phyloP scores from a whole-genome alignment of 495 filamentous ascomycete species.

The Viridothelium virens region DNA sequence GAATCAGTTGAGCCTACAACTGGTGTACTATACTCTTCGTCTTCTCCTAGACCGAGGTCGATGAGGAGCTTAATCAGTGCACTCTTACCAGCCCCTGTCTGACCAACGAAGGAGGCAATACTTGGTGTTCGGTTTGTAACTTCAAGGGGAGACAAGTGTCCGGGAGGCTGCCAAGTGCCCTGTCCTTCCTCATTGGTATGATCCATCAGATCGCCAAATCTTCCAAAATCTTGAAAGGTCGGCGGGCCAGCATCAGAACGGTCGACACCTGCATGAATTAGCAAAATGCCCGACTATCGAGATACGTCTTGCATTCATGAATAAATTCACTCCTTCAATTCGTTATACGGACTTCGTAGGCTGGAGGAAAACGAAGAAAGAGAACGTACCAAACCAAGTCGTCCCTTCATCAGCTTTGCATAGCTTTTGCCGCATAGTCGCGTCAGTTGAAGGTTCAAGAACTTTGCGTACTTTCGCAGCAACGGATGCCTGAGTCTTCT shows the following conservation, averaged over 20 bases:
- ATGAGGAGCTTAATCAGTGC: conserved; percentile 51
- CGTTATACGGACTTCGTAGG: neutral
- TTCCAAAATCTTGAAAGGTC: conserved; percentile 25
- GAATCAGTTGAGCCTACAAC: conserved; percentile 31
- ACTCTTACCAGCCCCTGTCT: conserved; percentile 51
- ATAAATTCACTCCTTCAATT: neutral
- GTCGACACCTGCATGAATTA: conserved; percentile 15
- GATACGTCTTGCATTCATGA: neutral
- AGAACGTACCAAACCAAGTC: conserved; percentile 21
- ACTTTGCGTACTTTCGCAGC: conserved; percentile 20
- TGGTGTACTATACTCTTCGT: conserved; percentile 22
- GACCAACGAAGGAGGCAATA: conserved; percentile 39
- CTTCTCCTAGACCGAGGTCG: conserved; percentile 26
- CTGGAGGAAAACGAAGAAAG: neutral
- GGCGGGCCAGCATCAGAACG: conserved; percentile 20
- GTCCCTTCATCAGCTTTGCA: conserved; percentile 24
- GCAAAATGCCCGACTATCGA: neutral
- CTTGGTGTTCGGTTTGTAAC: conserved; percentile 28
- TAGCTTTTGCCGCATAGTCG: conserved; percentile 16
- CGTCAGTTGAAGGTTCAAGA: conserved; percentile 18
- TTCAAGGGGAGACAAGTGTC: conserved; percentile 15
- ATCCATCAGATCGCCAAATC: conserved; percentile 24
- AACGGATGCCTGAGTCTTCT: conserved; percentile 22
- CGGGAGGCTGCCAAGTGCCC: neutral
- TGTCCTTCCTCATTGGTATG: conserved; percentile 1